Base-by-base conservation (phyloP, 371 early-diverging fungal species). In the Mortierella sp. region DNA sequence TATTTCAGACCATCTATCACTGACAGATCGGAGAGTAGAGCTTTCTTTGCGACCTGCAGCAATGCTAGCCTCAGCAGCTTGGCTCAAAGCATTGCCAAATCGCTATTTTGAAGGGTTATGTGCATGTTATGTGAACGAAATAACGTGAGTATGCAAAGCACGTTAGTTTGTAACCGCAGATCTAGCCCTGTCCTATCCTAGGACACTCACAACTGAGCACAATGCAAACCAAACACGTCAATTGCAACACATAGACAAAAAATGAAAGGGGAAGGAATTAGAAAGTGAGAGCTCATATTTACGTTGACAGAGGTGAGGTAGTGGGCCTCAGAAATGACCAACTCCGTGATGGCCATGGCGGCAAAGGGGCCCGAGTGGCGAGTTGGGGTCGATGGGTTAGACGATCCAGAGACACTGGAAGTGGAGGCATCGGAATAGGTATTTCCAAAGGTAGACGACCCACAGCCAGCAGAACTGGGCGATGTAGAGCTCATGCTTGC, bases 291-390 rank as follows among this genome's bases (percentile, higher is more conserved):
- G 48, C 26, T 44, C 47, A 63, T 48, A 38, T 48, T 57, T 84
- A 80, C 84, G 50, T 84, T 75, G 45, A 84, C 75, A 14, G 74
- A 24, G 3, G 78, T 19, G 4, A 84, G 73, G 45, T 78, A 76
- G 4, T 84, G 80, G 24, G 81, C 78, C 38, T 84, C 84, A 54
- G 84, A 65, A 31, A 84, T 75, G 26, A 84, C 73, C 26, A 84
- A 71, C n/a, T 84, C 84, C 8, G 81, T 78, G 52, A 80, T 84
- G 14, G 84, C 75, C 84, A 84, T 80, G 54, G 81, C 55, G 5
- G 73, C 76, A 26, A 80, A 65, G 7, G 84, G 81, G 3, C 24
- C 48, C 31, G 75, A 70, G n/a, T 74, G n/a, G 11, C 42, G 42
- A 38, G 52, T 76, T 1, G 79, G 73, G 21, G 74, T 76, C 0